Base-by-base conservation (phyloP, 805 yeast genomes). In the Lipomyces spencermartinsiae region DNA sequence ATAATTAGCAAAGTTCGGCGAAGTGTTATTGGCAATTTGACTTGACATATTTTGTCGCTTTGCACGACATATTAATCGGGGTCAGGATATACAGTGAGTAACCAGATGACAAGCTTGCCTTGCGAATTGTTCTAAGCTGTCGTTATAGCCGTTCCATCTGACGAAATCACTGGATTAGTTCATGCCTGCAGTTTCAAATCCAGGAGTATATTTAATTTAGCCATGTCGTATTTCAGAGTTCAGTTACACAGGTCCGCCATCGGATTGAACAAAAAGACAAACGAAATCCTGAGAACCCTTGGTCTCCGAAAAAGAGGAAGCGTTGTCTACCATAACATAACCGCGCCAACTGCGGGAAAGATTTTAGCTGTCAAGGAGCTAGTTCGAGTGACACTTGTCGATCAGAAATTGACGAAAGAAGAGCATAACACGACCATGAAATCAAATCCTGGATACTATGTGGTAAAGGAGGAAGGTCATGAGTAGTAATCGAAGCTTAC, bases 291-390 rank as follows among this genome's bases (percentile, higher is more conserved):
- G 34, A 80, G 83, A 66, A 84, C 90, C 7, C 82, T 94, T 68
- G 98, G 98, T 0, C 85, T 94, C 63, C 85, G 83, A 63, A 87
- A 84, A 74, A 87, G 95, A 74, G 91, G 93, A 63, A 88, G 88
- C 53, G 85, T 89, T 1, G 88, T 87, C 1, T 93, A 89, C 79
- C 93, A 88, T 74, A 80, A 81, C 59, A 92, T 91, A 3, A 83
- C 89, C 12, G 93, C 96, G 16, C 86, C 89, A 43, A 85, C 89
- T 68, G 97, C 98, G 2, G 97, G 97, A 78, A 88, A 89, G 82
- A 84, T 94, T 65, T 86, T 92, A 39, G 82, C 84, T 67, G 91
- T 94, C 58, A 94, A 94, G 79, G 98, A 94, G 78, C 82, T 94
- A 65, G 93, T 94, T 8, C 86, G 85, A 59, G 95, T 94, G 35